Evolutionary conservation across 352 stramenopile species (phyloP).

Genomic region (Globisporangium cystogenes): DNA sequence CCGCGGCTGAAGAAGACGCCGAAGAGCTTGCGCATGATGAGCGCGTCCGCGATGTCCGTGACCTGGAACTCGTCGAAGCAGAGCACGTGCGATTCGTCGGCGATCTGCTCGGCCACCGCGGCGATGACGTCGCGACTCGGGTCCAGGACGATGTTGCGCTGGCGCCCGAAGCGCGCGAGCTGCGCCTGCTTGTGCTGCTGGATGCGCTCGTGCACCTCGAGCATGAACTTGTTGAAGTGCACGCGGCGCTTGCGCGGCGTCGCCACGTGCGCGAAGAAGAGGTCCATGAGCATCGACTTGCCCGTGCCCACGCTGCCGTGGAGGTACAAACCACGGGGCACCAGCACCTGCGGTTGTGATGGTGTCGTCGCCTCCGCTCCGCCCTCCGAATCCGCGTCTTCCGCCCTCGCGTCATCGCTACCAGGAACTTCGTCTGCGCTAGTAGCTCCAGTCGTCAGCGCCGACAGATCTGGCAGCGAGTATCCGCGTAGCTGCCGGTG

Average conservation of each 20-base stretch:
- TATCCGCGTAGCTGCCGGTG: constrained; percentile 49
- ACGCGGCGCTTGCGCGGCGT: constrained; percentile 83
- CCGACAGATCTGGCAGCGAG: constrained; percentile 26
- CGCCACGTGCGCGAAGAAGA: constrained; percentile 81
- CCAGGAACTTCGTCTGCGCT: not conserved
- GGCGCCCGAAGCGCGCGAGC: constrained; percentile 65
- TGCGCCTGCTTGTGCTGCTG: constrained; percentile 88
- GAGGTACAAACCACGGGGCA: constrained; percentile 92
- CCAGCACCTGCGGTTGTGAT: constrained; percentile 23
- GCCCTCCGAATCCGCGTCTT: too few relatives aligned
- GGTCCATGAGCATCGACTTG: constrained; percentile 97
- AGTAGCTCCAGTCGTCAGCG: not conserved
- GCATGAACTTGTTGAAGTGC: constrained; percentile 98
- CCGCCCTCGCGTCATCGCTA: not conserved
- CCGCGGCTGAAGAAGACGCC: constrained; percentile 83
- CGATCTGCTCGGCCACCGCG: constrained; percentile 83
- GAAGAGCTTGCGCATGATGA: constrained; percentile 96
- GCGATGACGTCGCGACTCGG: constrained; percentile 63
- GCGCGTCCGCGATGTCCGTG: constrained; percentile 95
- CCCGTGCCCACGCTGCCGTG: constrained; percentile 93
- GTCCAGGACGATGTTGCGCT: constrained; percentile 83
- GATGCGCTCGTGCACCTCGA: constrained; percentile 92
- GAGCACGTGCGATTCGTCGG: constrained; percentile 86
- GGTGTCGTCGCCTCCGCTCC: too few relatives aligned
- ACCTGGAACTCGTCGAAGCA: constrained; percentile 99